Evolutionary conservation across 2,329 filamentous ascomycete species (phyloP), one percentile per base, ranked within the genome.

Genomic region (Ploettnerulaceae sp.): DNA sequence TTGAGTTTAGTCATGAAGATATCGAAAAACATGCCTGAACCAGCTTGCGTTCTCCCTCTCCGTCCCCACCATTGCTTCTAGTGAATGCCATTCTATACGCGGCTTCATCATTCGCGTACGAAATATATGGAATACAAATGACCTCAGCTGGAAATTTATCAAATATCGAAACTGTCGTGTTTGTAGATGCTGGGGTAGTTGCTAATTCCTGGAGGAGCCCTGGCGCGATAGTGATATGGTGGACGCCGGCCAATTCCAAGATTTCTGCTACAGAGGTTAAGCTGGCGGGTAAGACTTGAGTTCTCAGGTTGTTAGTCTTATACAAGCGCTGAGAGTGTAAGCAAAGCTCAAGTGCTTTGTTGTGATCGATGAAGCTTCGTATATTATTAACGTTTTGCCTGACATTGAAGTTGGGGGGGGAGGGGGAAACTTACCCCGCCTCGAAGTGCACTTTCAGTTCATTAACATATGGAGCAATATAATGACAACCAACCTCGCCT

Each of bases 391-490:
- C 7, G 6, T 6, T n/a, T 9, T 9, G 29, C 14, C 25, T 15
- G 35, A n/a, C 12, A 2, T 17, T 7, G 8, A 5, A n/a, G 34
- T 25, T 25, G 11, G 3, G 1, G 20, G 4, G 32, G 31, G 9
- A 12, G 21, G 12, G 20, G 17, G 24, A 5, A 21, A 17, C 64
- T 54, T 60, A 76, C 70, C 62, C 66, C 9, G 66, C 57, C 32
- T 78, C 74, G 47, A 82, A 77, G 55, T 83, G 79, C 4, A 81
- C 80, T 52, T 74, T 75, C 31, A 84, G 65, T 53, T 83, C 79
- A 57, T 84, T 82, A 22, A 84, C 76, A 51, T 82, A 84, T 0
- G 81, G 81, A 0, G 80, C 77, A 33, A 84, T 76, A 55, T 82
- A 84, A 0, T 72, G 72, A 54, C 79, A 83, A 3, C 71, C 69